These are phyloP conservation scores for Paramecium octaurelia DNA, from an alignment of 73 alveolate species.

Conservation along the genomic window DNA sequence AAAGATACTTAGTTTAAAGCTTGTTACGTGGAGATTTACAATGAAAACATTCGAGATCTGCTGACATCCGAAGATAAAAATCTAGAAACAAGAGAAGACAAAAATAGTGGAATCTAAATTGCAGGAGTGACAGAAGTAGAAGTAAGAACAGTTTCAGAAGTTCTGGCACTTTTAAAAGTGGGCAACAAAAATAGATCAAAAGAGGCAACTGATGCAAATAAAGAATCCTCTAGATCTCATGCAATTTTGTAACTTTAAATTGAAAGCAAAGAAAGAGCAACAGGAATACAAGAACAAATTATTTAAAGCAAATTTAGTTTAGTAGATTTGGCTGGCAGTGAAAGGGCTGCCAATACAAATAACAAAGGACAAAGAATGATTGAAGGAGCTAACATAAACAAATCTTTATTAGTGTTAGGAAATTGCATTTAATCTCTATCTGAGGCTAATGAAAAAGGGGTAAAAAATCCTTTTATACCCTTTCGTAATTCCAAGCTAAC, in stretches of 20 bases:
- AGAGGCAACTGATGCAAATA: conserved; percentile 99
- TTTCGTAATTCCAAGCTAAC: conserved; percentile 99
- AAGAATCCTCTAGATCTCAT: conserved; percentile 93
- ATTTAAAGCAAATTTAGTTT: conserved; percentile 85
- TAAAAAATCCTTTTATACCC: conserved; percentile 86
- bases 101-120: conserved; percentile 80
- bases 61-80: conserved; percentile 72
- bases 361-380: conserved; percentile 97
- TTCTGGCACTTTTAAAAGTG: conserved; percentile 72
- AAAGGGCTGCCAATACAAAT: conserved; percentile 94
- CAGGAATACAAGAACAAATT: conserved; percentile 86
- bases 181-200: conserved; percentile 98
- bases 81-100: conserved; percentile 95
- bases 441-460: conserved; percentile 83
- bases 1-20: conserved; percentile 72
- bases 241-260: conserved; percentile 86
- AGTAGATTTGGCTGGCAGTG: conserved; percentile 98
- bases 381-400: conserved; percentile 98
- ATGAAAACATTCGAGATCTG: conserved; percentile 90
- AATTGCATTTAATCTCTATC: conserved; percentile 98
- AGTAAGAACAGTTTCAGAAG: conserved; percentile 90
- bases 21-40: conserved; percentile 92
- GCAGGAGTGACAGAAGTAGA: conserved; percentile 89
- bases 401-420: conserved; percentile 95
- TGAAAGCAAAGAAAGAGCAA: conserved; percentile 81